Conservation (phyloP, 2,329 filamentous ascomycete genomes). For the Aspergillus floridensis region DNA sequence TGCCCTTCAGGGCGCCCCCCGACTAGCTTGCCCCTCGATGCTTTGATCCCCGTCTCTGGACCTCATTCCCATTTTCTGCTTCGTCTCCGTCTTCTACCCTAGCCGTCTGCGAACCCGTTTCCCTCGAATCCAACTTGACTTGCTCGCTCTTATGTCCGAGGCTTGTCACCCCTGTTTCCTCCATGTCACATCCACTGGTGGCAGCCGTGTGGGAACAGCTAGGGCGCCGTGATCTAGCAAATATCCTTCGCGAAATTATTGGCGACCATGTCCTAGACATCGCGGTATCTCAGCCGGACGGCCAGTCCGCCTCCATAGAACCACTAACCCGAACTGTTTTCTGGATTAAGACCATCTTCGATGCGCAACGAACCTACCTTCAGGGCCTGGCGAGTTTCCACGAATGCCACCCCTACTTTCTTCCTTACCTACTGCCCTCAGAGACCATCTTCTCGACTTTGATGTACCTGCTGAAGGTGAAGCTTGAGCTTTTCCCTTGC, state of each 20-base stretch:
- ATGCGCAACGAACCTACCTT: constrained; percentile 35
- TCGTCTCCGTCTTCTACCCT: neutral
- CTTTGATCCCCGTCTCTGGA: neutral
- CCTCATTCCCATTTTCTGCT: neutral
- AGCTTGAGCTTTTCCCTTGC: constrained; percentile 30
- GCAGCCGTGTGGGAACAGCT: constrained; percentile 37
- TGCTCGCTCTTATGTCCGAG: constrained; percentile 16
- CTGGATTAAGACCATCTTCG: constrained; percentile 39
- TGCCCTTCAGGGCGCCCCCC: neutral
- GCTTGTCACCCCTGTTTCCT: constrained; percentile 10
- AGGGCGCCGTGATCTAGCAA: constrained; percentile 33
- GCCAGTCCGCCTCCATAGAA: constrained; percentile 20
- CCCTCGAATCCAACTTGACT: neutral
- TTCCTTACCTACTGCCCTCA: constrained; percentile 30
- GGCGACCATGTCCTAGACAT: constrained; percentile 34
- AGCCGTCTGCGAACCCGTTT: neutral
- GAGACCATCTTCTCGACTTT: constrained; percentile 34
- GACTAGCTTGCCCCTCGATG: neutral
- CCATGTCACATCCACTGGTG: constrained; percentile 33
- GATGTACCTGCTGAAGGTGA: constrained; percentile 35
- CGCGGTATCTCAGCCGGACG: constrained; percentile 24
- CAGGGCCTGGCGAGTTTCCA: constrained; percentile 26
- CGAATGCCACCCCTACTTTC: constrained; percentile 31
- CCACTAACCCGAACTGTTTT: constrained; percentile 29
- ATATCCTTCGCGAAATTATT: constrained; percentile 36